These are phyloP conservation scores for Trichomonascaceae sp. DNA, from an alignment of 1,139 yeast genomes.

Conservation along the genomic window DNA sequence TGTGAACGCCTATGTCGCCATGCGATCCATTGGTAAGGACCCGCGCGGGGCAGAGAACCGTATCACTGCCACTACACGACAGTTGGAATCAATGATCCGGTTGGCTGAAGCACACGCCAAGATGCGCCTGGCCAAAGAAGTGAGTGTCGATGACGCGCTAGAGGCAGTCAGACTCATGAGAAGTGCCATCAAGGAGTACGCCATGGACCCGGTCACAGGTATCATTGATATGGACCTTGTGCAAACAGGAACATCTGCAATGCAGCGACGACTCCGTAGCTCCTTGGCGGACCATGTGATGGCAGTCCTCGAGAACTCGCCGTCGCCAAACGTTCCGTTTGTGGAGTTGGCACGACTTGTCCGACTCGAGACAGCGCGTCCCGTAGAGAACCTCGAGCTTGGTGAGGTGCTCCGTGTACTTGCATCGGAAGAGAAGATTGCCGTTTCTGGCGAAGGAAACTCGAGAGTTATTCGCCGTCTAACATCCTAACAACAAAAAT, in stretches of 20 bases:
- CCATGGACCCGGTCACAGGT: constrained; percentile 95
- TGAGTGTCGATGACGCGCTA: constrained; percentile 69
- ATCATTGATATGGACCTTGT: constrained; percentile 94
- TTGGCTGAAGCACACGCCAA: constrained; percentile 94
- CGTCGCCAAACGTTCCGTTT: constrained; percentile 35
- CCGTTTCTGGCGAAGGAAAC: constrained; percentile 61
- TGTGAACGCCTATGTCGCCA: constrained; percentile 81
- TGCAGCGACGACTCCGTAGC: constrained; percentile 69
- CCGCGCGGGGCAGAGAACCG: constrained; percentile 75
- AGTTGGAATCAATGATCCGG: constrained; percentile 90
- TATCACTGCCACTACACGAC: constrained; percentile 96
- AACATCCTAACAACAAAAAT: too few relatives aligned
- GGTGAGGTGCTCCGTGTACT: constrained; percentile 55
- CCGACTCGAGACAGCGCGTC: constrained; percentile 55
- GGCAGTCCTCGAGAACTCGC: constrained; percentile 56
- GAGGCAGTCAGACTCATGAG: constrained; percentile 90
- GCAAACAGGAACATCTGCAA: constrained; percentile 88
- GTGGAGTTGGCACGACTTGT: constrained; percentile 48
- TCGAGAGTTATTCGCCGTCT: constrained; percentile 46
- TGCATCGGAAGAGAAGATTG: constrained; percentile 62
- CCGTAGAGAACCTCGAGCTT: constrained; percentile 60
- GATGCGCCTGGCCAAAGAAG: constrained; percentile 67
- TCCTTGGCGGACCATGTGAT: constrained; percentile 52
- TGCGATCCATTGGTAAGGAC: constrained; percentile 93
- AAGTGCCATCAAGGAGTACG: constrained; percentile 92